Evolutionary conservation across 768 basidiomycete species (phyloP).

Genomic region (Amanita exitialis): DNA sequence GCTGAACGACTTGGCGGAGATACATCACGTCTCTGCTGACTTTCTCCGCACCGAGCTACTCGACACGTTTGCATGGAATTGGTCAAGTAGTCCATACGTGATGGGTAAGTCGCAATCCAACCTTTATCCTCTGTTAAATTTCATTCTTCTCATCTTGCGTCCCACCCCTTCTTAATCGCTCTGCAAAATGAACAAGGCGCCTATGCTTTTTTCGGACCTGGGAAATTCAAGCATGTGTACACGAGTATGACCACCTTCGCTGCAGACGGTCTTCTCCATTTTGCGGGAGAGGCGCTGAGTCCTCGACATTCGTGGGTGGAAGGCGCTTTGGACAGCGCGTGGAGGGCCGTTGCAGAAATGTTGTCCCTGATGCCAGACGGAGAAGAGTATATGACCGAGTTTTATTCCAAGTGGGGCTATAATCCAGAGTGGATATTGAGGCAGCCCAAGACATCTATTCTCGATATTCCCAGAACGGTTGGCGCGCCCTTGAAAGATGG

Average conservation of each 20-base stretch:
- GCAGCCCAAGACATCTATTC: not conserved
- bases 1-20: not conserved
- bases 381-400: not conserved
- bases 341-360: conserved; percentile 12
- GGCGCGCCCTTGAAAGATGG: not conserved
- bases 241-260: conserved; percentile 13
- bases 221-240: conserved; percentile 21
- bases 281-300: conserved; percentile 26
- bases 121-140: too few relatives aligned
- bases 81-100: not conserved
- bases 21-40: not conserved
- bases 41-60: not conserved
- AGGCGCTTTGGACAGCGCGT: conserved; percentile 13
- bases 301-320: conserved; percentile 20
- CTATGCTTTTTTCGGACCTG: conserved; percentile 24
- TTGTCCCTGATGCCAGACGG: not conserved
- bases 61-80: not conserved
- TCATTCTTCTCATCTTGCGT: not conserved
- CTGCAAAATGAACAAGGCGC: conserved; percentile 14
- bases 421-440: not conserved
- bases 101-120: not conserved
- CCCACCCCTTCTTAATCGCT: too few relatives aligned
- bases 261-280: conserved; percentile 16
- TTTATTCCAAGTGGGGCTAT: not conserved
- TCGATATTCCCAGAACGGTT: not conserved